phyloP scores from a whole-genome alignment of 805 yeast genomes.

The Teunomyces lycoperdinae region DNA sequence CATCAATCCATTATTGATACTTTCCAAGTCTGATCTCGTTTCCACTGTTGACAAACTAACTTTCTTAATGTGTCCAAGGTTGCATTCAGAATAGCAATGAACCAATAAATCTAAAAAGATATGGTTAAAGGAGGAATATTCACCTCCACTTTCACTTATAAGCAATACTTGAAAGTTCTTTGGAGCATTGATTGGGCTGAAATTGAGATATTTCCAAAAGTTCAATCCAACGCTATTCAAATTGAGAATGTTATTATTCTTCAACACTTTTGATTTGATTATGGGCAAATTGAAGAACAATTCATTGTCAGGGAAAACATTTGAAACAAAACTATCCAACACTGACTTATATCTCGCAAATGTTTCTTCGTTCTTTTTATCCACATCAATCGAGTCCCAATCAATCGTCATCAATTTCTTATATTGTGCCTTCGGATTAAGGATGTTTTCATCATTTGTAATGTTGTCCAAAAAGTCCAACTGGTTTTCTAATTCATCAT shows the following conservation, averaged over 20 bases:
- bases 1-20: conserved; percentile 28
- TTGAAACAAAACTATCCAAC: conserved; percentile 9
- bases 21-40: conserved; percentile 25
- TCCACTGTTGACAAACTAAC: conserved; percentile 28
- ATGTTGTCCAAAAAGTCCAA: conserved; percentile 38
- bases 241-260: conserved; percentile 43
- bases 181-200: conserved; percentile 49
- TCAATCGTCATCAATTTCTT: conserved; percentile 23
- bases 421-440: conserved; percentile 22
- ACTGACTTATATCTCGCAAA: conserved; percentile 21
- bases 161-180: conserved; percentile 55
- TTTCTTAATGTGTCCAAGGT: conserved; percentile 45
- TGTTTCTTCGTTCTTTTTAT: conserved; percentile 14
- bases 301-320: conserved; percentile 15
- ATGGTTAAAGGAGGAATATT: conserved; percentile 21
- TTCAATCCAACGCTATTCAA: conserved; percentile 43
- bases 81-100: conserved; percentile 46
- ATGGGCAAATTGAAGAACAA: conserved; percentile 21
- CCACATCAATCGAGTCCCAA: conserved; percentile 34
- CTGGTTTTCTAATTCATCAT: conserved; percentile 25
- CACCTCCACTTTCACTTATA: conserved; percentile 31
- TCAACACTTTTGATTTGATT: conserved; percentile 27
- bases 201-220: conserved; percentile 57
- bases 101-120: conserved; percentile 43
- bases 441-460: conserved; percentile 25